phyloP scores from a whole-genome alignment of 768 basidiomycete species.

The Peribolospora baueri region DNA sequence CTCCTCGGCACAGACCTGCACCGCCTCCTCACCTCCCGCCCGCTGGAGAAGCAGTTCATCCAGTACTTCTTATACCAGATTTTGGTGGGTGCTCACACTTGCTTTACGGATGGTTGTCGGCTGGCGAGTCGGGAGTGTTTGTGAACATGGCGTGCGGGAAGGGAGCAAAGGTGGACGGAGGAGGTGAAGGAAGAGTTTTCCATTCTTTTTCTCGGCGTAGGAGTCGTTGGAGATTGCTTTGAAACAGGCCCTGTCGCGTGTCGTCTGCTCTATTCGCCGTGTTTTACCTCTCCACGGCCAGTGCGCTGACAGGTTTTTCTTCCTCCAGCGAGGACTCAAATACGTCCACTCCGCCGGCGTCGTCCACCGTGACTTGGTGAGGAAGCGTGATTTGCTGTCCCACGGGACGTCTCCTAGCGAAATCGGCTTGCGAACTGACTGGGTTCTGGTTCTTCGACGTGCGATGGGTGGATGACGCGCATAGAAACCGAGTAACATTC shows the following conservation, averaged over 20 bases:
- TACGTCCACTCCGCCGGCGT: conserved; percentile 99
- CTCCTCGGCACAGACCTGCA: conserved; percentile 94
- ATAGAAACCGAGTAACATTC: conserved; percentile 96
- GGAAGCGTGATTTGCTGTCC: conserved; percentile 15
- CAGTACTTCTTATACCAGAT: conserved; percentile 99
- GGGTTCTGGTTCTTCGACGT: too few relatives aligned
- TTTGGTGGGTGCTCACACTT: conserved; percentile 31
- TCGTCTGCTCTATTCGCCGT: not conserved
- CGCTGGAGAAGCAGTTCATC: conserved; percentile 97
- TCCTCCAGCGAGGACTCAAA: conserved; percentile 68
- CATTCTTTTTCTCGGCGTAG: too few relatives aligned
- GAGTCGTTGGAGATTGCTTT: too few relatives aligned
- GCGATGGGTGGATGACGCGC: not conserved
- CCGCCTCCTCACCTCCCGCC: conserved; percentile 80
- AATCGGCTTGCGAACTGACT: too few relatives aligned
- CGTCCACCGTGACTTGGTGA: conserved; percentile 80
- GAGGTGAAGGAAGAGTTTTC: too few relatives aligned
- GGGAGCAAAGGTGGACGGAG: too few relatives aligned
- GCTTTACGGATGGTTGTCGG: not conserved
- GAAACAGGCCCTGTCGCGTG: conserved; percentile 1
- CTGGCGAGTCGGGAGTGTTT: too few relatives aligned
- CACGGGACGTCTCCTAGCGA: not conserved
- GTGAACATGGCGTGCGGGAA: too few relatives aligned
- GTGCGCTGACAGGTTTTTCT: not conserved
- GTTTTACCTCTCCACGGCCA: not conserved